A percentile compares a stretch with the other conserved stretches of the same genome.
phyloP scores from a whole-genome alignment of 768 basidiomycete species.

The Pleurotus tuber-regium region DNA sequence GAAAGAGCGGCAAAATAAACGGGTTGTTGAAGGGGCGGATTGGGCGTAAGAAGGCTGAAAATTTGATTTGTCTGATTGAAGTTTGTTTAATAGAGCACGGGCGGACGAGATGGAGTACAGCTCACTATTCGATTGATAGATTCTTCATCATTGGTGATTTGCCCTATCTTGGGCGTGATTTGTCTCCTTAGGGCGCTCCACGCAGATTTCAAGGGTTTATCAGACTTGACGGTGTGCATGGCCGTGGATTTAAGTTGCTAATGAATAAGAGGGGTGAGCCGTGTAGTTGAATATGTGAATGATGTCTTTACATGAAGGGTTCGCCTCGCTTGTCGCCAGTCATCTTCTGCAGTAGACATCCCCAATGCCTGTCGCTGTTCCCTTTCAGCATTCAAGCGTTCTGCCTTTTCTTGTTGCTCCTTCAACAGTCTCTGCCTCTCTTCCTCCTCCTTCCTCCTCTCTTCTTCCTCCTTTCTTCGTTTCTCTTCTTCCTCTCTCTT shows the following conservation, averaged over 20 bases:
- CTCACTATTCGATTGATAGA: conserved; percentile 62
- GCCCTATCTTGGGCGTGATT: conserved; percentile 86
- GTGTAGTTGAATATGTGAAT: neutral
- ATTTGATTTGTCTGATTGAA: conserved; percentile 37
- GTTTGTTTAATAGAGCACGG: conserved; percentile 4
- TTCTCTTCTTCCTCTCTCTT: conserved; percentile 39
- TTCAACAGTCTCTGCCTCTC: conserved; percentile 33
- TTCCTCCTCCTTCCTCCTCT: conserved; percentile 34
- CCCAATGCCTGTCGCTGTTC: conserved; percentile 44
- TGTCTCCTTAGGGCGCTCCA: conserved; percentile 72
- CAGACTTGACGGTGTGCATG: conserved; percentile 61
- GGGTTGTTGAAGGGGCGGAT: conserved; percentile 27
- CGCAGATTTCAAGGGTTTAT: conserved; percentile 49
- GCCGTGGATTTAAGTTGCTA: conserved; percentile 64
- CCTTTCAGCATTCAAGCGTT: conserved; percentile 32
- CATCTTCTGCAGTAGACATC: conserved; percentile 53
- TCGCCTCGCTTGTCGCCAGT: conserved; percentile 60
- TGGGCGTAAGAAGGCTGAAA: conserved; percentile 31
- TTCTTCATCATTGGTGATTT: conserved; percentile 68
- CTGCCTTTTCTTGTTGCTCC: conserved; percentile 30
- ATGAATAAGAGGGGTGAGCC: conserved; percentile 9
- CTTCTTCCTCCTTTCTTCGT: conserved; percentile 38
- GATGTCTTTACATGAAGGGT: conserved; percentile 47
- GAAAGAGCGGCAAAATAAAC: conserved; percentile 79
- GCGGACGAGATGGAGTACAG: conserved; percentile 8